phyloP scores from a whole-genome alignment of 2,329 filamentous ascomycete genomes.

The Hymenoscyphus repandus region DNA sequence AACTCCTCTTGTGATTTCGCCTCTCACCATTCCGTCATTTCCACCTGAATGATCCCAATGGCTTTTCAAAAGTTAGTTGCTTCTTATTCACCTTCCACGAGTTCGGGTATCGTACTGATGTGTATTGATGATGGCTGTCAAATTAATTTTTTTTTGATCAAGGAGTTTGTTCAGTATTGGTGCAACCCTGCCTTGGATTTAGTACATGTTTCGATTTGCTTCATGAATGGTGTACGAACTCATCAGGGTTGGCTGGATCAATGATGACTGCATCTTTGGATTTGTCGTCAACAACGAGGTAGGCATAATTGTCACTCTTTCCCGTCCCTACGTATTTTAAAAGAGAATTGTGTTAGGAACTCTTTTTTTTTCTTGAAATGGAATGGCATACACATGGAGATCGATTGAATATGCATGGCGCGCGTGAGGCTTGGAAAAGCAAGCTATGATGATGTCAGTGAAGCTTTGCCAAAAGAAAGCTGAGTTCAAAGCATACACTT shows the following conservation, averaged over 20 bases:
- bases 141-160: constrained; percentile 65
- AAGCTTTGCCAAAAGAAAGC: not conserved
- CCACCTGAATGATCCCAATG: constrained; percentile 94
- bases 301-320: constrained; percentile 77
- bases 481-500: no score
- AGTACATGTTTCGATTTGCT: not conserved
- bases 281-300: constrained; percentile 73
- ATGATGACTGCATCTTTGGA: constrained; percentile 74
- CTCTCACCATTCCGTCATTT: constrained; percentile 70
- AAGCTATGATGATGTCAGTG: constrained; percentile 15
- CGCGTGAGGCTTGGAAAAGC: constrained; percentile 13
- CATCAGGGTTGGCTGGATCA: constrained; percentile 72
- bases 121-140: constrained; percentile 90
- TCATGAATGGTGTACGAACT: constrained; percentile 47
- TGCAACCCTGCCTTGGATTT: constrained; percentile 42
- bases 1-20: not conserved
- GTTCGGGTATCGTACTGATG: constrained; percentile 67
- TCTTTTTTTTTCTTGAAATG: constrained; percentile 10
- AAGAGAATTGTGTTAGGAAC: not conserved
- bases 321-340: constrained; percentile 57
- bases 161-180: constrained; percentile 70
- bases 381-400: constrained; percentile 76
- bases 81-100: not conserved
- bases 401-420: constrained; percentile 79
- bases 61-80: constrained; percentile 40